Percentiles rank a stretch among this genome's conserved stretches.
Evolutionary conservation across 1,139 yeast species (phyloP).

Genomic region (Tardiomyces depauwii): DNA sequence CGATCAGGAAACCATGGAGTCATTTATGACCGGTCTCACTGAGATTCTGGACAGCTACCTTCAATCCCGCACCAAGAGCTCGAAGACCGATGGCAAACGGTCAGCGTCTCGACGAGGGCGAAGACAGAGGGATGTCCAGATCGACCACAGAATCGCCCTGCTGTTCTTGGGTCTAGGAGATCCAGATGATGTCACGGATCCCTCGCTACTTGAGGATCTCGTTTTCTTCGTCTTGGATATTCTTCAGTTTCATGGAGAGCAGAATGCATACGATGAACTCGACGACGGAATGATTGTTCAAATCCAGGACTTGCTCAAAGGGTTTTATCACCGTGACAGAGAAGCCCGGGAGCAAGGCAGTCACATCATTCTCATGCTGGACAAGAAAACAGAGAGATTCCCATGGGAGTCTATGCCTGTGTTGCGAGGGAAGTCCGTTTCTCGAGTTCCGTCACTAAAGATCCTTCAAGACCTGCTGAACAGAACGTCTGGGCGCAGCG

Average conservation of each 20-base stretch:
- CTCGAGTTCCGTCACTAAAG: constrained; percentile 63
- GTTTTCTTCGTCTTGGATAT: constrained; percentile 51
- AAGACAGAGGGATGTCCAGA: constrained; percentile 20
- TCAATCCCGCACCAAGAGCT: constrained; percentile 20
- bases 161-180: constrained; percentile 40
- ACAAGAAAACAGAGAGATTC: constrained; percentile 48
- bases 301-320: constrained; percentile 35
- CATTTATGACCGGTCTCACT: constrained; percentile 32
- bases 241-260: constrained; percentile 51
- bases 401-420: constrained; percentile 82
- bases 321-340: constrained; percentile 15
- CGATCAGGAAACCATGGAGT: constrained; percentile 21
- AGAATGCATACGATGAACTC: constrained; percentile 51
- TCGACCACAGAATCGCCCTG: constrained; percentile 41
- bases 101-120: background rate
- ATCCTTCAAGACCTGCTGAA: constrained; percentile 35
- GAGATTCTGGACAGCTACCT: constrained; percentile 24
- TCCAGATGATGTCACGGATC: constrained; percentile 24
- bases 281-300: constrained; percentile 41
- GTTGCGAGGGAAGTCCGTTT: constrained; percentile 43
- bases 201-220: constrained; percentile 47
- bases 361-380: constrained; percentile 59
- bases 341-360: constrained; percentile 5
- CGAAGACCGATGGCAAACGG: background rate
- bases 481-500: constrained; percentile 9